Evolutionary conservation across 202 grass and related monocot genomes (phyloP).

Genomic region (Panicum virgatum): DNA sequence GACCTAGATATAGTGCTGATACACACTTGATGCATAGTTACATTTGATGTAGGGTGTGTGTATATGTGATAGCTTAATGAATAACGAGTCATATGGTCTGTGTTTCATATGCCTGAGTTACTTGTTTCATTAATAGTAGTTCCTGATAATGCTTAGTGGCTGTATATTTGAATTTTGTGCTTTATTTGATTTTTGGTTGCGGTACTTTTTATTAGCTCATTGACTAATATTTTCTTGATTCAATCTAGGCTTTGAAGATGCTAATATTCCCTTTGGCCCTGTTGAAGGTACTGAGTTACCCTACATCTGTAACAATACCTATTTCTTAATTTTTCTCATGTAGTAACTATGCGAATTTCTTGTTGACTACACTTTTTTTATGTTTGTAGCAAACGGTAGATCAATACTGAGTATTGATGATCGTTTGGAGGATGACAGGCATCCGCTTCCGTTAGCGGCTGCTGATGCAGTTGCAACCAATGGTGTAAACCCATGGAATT

Average conservation of each 20-base stretch:
- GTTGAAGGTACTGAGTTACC: constrained; percentile 71
- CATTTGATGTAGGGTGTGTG: background rate
- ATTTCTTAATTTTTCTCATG: constrained; percentile 1
- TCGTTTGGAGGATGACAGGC: constrained; percentile 66
- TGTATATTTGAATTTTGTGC: background rate
- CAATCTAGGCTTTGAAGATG: constrained; percentile 86
- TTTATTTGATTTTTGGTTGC: constrained; percentile 27
- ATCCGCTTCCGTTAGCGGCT: constrained; percentile 70
- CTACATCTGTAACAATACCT: background rate
- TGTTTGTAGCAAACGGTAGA: constrained; percentile 72
- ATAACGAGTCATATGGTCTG: background rate
- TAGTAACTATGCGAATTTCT: background rate
- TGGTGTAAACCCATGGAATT: constrained; percentile 94
- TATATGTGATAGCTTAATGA: background rate
- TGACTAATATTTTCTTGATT: constrained; percentile 20
- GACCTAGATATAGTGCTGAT: background rate
- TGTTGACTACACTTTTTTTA: constrained; percentile 16
- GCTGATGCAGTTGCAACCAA: constrained; percentile 75
- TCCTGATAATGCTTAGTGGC: background rate
- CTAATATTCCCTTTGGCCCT: constrained; percentile 80
- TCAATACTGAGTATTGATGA: constrained; percentile 63
- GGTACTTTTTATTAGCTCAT: background rate
- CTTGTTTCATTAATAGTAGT: background rate
- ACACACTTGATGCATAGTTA: background rate
- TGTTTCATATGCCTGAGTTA: background rate